Base-by-base conservation (phyloP, 331 rosid genomes). In the Rhamnella rubrinervis region DNA sequence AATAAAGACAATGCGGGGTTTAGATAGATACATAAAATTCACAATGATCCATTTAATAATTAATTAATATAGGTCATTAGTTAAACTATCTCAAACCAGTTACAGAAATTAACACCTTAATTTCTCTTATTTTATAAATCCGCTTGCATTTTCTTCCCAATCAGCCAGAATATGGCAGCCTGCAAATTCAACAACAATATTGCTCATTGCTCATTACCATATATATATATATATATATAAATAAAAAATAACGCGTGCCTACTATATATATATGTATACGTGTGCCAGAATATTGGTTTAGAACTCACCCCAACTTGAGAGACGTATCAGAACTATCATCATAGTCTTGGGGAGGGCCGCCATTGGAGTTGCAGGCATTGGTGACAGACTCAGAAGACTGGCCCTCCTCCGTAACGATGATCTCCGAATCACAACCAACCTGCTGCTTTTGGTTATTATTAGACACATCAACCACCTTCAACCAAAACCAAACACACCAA, bases 371-470 rank as follows among this genome's bases (percentile, higher is more conserved):
- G 80, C 81, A 85, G 51, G 65, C 71, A 39, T 87, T 80, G 4
- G 98, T 89, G 55, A 89, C 75, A 1, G 96, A 91, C 71, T 89
- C 96, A 2, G 97, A 93, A 20, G 98, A 93, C 53, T 85, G 96
- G 12, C 97, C 97, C 71, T 90, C 98, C 73, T 88, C 98, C 5
- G 18, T 51, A n/a, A 77, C 52, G 8, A 79, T 2, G 59, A 63
- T 72, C 64, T 85, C 93, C 0, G 81, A 85, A 40, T 85, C 92
- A 1, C 53, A 63, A 13, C 73, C 86, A 26, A 75, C 61, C 1
- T 19, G 68, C 72, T 75, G 72, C 1, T 19, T 66, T 70, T 75
- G 72, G 55, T 52, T 31, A 0, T 85, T 82, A 7, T 67, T 57
- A 38, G 73, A 23, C 16, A 72, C 71, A 52, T 79, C 83, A n/a